Evolutionary conservation across 805 yeast species (phyloP).

Genomic region (Candida xyloterini): DNA sequence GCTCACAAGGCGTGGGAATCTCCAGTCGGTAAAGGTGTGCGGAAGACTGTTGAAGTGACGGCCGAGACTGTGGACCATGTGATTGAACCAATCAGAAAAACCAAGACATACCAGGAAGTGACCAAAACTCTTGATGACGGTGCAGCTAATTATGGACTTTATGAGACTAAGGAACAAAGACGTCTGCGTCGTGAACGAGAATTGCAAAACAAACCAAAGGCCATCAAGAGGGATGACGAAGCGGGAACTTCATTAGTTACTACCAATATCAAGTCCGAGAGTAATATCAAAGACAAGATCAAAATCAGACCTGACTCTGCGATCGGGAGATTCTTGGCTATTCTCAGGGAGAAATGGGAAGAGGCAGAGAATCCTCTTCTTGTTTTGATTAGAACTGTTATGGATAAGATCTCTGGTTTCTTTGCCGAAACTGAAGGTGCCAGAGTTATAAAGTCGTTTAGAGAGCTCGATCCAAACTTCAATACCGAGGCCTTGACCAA

Average conservation of each 20-base stretch:
- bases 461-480: conserved; percentile 86
- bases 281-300: conserved; percentile 49
- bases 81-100: conserved; percentile 90
- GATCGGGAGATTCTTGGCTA: conserved; percentile 61
- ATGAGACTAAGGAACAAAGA: conserved; percentile 80
- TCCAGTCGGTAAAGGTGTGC: conserved; percentile 84
- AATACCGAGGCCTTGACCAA: conserved; percentile 72
- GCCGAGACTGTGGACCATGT: conserved; percentile 84
- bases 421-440: conserved; percentile 97
- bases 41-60: conserved; percentile 75
- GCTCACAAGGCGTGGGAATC: conserved; percentile 96
- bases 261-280: conserved; percentile 72
- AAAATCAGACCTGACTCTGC: conserved; percentile 65
- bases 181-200: conserved; percentile 64
- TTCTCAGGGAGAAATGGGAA: conserved; percentile 74
- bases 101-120: conserved; percentile 85
- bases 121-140: conserved; percentile 90
- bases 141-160: conserved; percentile 90
- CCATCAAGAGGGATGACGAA: conserved; percentile 71
- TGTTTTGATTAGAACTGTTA: conserved; percentile 71
- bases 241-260: conserved; percentile 83
- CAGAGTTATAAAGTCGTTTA: conserved; percentile 81
- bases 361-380: conserved; percentile 93
- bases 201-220: conserved; percentile 53
- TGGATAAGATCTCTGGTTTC: conserved; percentile 79